A percentile compares a stretch with the other conserved stretches of the same genome.
phyloP scores from a whole-genome alignment of 257 asterid genomes.

The Solanum commersonii region DNA sequence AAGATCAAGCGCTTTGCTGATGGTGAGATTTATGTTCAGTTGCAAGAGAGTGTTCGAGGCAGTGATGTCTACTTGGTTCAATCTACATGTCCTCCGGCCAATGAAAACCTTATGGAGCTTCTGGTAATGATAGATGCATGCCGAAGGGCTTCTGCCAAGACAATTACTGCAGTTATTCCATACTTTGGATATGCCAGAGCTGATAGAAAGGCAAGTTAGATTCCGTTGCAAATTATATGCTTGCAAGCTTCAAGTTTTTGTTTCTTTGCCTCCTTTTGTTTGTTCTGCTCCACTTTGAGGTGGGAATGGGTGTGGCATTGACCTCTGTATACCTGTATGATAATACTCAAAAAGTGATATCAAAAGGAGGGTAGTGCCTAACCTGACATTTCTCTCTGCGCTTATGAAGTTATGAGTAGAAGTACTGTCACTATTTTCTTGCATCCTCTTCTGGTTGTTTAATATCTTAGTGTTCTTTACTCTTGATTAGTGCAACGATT shows the following conservation, averaged over 20 bases:
- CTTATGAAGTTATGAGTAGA: neutral
- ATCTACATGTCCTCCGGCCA: conserved; percentile 83
- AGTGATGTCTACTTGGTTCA: conserved; percentile 79
- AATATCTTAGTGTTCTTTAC: neutral
- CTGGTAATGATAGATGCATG: conserved; percentile 89
- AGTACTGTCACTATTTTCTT: neutral
- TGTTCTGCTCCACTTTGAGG: neutral
- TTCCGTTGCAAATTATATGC: neutral
- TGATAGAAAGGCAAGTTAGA: conserved; percentile 62
- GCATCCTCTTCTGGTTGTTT: neutral
- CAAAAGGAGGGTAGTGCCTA: neutral
- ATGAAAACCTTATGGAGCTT: conserved; percentile 94
- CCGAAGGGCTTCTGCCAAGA: conserved; percentile 91
- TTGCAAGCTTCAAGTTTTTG: neutral
- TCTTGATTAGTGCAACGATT: neutral
- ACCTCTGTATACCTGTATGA: neutral
- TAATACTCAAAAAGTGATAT: neutral
- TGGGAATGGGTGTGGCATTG: neutral
- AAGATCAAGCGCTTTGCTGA: conserved; percentile 75
- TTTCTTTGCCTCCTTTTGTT: neutral
- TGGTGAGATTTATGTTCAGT: conserved; percentile 87
- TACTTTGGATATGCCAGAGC: conserved; percentile 96
- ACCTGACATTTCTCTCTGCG: neutral
- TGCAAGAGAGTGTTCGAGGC: conserved; percentile 95
- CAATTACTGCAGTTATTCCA: conserved; percentile 77